These are phyloP conservation scores for Schizophyllum amplum DNA, from an alignment of 1,284 basidiomycete genomes.

Conservation along the genomic window DNA sequence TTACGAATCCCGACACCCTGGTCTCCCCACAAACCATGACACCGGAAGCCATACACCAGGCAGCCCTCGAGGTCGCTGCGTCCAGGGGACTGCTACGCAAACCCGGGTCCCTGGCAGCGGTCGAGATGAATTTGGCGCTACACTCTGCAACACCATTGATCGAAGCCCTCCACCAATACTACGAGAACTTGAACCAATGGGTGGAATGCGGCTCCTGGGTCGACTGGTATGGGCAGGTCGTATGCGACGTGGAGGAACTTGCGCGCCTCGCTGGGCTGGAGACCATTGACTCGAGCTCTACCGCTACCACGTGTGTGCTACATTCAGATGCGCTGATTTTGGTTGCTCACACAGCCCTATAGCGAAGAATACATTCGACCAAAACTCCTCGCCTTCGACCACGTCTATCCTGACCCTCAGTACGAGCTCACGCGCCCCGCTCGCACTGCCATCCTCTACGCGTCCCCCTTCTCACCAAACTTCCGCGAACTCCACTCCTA, in stretches of 20 bases:
- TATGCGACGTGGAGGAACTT: conserved; percentile 66
- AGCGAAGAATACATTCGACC: conserved; percentile 25
- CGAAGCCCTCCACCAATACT: conserved; percentile 66
- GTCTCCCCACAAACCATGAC: conserved; percentile 25
- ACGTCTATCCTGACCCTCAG: conserved; percentile 44
- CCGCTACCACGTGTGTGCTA: conserved; percentile 15
- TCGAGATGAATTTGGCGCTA: conserved; percentile 58
- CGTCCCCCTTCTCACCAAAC: conserved; percentile 47
- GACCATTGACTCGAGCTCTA: conserved; percentile 35
- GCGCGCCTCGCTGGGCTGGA: conserved; percentile 49
- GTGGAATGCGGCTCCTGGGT: conserved; percentile 74
- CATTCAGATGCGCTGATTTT: neutral
- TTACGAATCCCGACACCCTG: conserved; percentile 42
- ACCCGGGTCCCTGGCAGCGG: conserved; percentile 38
- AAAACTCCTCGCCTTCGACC: conserved; percentile 63
- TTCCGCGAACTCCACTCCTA: conserved; percentile 62
- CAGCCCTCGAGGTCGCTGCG: conserved; percentile 42
- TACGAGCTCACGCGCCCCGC: conserved; percentile 32
- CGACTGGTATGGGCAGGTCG: conserved; percentile 75
- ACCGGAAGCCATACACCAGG: conserved; percentile 46
- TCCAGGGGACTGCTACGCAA: conserved; percentile 39
- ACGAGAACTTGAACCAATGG: conserved; percentile 34
- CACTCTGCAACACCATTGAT: conserved; percentile 66
- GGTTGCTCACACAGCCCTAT: conserved; percentile 3
- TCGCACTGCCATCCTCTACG: conserved; percentile 69